phyloP scores from a whole-genome alignment of 495 filamentous ascomycete species.

The Cercophora samala region DNA sequence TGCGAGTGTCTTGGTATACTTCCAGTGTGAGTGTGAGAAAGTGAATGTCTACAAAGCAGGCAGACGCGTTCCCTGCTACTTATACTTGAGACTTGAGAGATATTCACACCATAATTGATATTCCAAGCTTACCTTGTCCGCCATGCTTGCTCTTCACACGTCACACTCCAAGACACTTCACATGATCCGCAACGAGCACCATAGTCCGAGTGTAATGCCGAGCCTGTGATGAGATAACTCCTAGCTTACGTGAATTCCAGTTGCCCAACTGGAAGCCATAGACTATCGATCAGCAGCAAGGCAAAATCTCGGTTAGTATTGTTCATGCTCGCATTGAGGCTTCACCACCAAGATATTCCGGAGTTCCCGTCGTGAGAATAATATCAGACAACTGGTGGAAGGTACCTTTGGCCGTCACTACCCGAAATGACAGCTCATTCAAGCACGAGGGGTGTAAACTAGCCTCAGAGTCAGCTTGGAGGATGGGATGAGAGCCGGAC shows the following conservation, averaged over 20 bases:
- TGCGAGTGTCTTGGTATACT: too few species aligned
- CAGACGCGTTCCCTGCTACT: neutral
- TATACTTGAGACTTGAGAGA: neutral
- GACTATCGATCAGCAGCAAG: too few species aligned
- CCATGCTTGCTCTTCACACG: too few species aligned
- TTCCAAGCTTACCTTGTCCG: too few species aligned
- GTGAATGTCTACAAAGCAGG: neutral
- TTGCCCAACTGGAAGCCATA: too few species aligned
- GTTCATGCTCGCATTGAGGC: too few species aligned
- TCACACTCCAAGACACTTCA: too few species aligned
- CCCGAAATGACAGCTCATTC: neutral
- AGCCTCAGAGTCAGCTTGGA: neutral
- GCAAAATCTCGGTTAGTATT: too few species aligned
- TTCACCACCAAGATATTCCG: neutral
- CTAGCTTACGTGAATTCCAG: too few species aligned
- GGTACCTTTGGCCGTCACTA: neutral
- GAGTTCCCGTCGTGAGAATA: neutral
- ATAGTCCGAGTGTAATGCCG: too few species aligned
- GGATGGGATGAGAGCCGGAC: neutral
- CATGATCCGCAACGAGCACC: too few species aligned
- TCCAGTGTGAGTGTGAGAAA: neutral
- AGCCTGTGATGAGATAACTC: too few species aligned
- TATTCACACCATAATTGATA: neutral
- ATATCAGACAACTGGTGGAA: neutral
- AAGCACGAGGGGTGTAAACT: neutral